These are phyloP conservation scores for Asterionellopsis glacialis DNA, from an alignment of 108 stramenopile genomes.

Conservation along the genomic window DNA sequence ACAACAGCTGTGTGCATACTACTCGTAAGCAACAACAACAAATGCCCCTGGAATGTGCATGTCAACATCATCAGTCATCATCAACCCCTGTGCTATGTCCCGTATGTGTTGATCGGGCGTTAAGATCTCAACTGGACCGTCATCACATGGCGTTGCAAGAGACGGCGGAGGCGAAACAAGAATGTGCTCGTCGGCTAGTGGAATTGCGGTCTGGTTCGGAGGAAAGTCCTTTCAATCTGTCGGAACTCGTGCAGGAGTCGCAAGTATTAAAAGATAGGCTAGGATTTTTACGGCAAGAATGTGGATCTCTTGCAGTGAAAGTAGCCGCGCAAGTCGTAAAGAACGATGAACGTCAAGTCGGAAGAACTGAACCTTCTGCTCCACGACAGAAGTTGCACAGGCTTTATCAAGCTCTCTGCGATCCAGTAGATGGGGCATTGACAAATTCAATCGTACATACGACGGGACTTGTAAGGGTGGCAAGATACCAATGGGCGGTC, in stretches of 20 bases:
- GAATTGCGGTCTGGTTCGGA: not conserved
- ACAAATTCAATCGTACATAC: conserved; percentile 19
- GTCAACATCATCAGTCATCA: no score
- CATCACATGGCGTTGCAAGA: no score
- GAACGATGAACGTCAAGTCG: conserved; percentile 22
- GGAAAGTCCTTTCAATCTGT: not conserved
- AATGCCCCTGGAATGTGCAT: no score
- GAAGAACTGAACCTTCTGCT: conserved; percentile 1
- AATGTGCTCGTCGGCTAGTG: conserved; percentile 22
- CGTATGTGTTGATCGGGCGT: no score
- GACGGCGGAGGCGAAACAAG: conserved; percentile 10
- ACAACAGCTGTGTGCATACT: no score
- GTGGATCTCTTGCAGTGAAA: conserved; percentile 23
- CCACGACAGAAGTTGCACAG: conserved; percentile 19
- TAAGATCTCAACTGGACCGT: no score
- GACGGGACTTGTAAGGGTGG: conserved; percentile 37
- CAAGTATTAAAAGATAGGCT: conserved; percentile 21
- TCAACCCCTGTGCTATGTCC: no score
- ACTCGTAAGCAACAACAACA: no score
- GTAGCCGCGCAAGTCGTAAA: conserved; percentile 25
- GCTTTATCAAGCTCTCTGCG: conserved; percentile 15
- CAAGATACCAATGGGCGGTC: conserved; percentile 64
- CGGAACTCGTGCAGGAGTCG: conserved; percentile 24
- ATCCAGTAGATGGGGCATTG: conserved; percentile 19
- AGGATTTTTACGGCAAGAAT: conserved; percentile 13